phyloP scores from a whole-genome alignment of 225 moss, liverwort and hornwort genomes.

The Physcomitrellopsis africana region DNA sequence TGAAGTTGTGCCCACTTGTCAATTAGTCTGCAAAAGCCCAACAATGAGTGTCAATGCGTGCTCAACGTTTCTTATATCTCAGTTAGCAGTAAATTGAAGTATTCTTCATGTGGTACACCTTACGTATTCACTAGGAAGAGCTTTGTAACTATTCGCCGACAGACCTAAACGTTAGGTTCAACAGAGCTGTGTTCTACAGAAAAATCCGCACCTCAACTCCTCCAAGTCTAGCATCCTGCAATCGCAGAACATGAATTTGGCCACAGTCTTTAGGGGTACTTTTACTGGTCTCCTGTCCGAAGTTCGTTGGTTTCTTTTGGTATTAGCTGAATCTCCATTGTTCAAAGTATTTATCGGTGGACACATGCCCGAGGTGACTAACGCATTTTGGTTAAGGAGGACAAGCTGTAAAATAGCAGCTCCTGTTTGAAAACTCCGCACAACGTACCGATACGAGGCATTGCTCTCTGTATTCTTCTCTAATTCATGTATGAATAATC shows the following conservation, averaged over 20 bases:
- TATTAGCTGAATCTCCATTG: constrained; percentile 16
- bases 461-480: constrained; percentile 58
- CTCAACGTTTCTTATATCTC: constrained; percentile 2
- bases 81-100: not conserved
- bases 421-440: constrained; percentile 68
- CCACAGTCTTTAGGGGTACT: constrained; percentile 56
- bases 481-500: constrained; percentile 77
- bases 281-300: constrained; percentile 9
- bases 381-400: constrained; percentile 73
- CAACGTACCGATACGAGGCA: constrained; percentile 80
- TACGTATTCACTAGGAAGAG: not conserved
- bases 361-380: constrained; percentile 67
- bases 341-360: constrained; percentile 21
- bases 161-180: not conserved
- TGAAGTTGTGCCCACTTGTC: constrained; percentile 46
- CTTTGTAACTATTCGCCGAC: not conserved
- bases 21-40: constrained; percentile 21
- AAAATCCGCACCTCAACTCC: constrained; percentile 57
- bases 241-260: constrained; percentile 58
- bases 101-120: not conserved
- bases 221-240: constrained; percentile 52
- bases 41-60: not conserved
- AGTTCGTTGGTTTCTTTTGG: constrained; percentile 16
- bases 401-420: constrained; percentile 77
- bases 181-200: too few species aligned